Base-by-base conservation (phyloP, 1,284 basidiomycete genomes). In the Boletus semigastroideus region DNA sequence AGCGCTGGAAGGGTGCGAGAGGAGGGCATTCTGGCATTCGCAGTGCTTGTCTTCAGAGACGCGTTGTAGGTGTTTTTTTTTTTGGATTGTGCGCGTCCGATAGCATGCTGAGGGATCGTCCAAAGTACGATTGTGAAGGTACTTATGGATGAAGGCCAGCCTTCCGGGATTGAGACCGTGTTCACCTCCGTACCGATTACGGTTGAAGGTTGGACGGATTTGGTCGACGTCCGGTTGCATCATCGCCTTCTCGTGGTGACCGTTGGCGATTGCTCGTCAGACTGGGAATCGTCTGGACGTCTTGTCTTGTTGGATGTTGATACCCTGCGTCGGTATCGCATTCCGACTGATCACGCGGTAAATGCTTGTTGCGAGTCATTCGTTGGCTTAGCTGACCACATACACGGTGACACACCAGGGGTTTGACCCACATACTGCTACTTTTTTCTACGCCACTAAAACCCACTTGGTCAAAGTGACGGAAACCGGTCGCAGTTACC, bases 41-140 rank as follows among this genome's bases (percentile, higher is more conserved):
- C n/a, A 14, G 47, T 54, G 19, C 40, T 57, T 25, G 25, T 57
- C 14, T 49, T 57, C 8, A n/a, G 36, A 2, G 36, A 57, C 13
- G 31, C 42, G 27, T 57, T 36, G 34, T 36, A 36, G 33, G 33
- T 38, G 19, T 33, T 4, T 7, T 13, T 38, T 8, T 38, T 6
- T 7, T 25, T 25, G 25, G 11, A 38, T 14, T 20, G 37, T 20
- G 17, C 19, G 13, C 12, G 13, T 4, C 19, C 17, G 17, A 38
- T 12, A 10, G 13, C 31, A 33, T 16, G 31, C 37, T 38, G 19
- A 36, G n/a, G 34, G 16, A 38, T 19, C 6, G 37, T 12, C 12
- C 3, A 16, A 16, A 38, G 37, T 38, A 38, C 37, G 13, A 38
- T 38, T 12, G 13, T 13, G 10, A 38, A 38, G 19, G 19, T 37